A percentile compares a stretch with the other conserved stretches of the same genome.
Evolutionary conservation across 208 protist genomes (phyloP).

Genomic region (Acanthamoeba sp.): DNA sequence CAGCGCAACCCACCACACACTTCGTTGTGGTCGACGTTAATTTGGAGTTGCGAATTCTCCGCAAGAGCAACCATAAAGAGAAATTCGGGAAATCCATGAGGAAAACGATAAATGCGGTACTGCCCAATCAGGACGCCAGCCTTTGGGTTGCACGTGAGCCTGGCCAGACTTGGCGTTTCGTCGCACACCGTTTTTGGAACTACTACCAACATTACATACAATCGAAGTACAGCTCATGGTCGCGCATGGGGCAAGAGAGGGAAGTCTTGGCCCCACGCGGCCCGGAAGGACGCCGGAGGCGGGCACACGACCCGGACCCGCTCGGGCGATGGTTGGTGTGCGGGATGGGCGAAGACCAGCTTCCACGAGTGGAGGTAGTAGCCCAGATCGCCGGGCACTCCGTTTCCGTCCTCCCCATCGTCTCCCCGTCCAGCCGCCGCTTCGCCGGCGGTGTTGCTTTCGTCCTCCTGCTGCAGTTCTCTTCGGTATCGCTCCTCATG

Average conservation of each 20-base stretch:
- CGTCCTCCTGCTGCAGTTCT: neutral
- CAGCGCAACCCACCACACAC: neutral
- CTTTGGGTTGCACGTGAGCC: no score
- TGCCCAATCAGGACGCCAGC: no score
- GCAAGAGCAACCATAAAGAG: no score
- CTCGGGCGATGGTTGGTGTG: neutral
- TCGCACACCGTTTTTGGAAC: no score
- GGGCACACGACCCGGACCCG: constrained; percentile 8
- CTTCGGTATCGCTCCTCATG: neutral
- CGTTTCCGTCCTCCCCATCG: neutral
- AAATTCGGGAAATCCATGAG: no score
- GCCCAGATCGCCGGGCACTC: constrained; percentile 7
- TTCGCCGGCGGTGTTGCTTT: neutral
- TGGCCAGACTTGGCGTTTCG: no score
- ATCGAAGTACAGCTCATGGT: no score
- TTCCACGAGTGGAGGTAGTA: constrained; percentile 51
- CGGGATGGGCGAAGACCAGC: neutral
- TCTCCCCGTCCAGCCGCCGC: neutral
- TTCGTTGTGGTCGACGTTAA: neutral
- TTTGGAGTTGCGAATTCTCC: neutral
- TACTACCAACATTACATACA: no score
- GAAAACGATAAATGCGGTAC: no score
- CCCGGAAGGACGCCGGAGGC: neutral
- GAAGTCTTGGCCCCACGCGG: neutral
- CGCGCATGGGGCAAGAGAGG: neutral